Evolutionary conservation across 164 flowering plant genomes (phyloP).

Genomic region (Litsea cubeba): DNA sequence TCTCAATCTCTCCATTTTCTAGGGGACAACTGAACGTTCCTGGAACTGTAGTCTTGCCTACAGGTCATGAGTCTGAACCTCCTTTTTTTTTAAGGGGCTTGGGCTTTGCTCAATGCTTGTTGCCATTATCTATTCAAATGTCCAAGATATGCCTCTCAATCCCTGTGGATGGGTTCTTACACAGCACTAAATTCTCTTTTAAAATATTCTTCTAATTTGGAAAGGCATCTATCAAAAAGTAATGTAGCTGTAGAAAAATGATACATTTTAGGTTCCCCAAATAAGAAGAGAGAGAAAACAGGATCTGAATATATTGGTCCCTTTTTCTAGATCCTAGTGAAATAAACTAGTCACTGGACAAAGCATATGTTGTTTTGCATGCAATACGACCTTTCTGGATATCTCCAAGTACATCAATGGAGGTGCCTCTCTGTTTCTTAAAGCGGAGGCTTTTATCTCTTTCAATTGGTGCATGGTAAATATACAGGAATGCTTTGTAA

Average conservation of each 20-base stretch:
- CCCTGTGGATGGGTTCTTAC: neutral
- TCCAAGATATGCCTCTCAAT: neutral
- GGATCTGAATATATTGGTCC: neutral
- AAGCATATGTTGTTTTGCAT: neutral
- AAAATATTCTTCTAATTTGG: neutral
- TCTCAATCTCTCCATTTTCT: neutral
- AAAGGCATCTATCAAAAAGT: too few species aligned
- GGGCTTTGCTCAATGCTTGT: neutral
- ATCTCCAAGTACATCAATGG: neutral
- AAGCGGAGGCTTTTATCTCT: neutral
- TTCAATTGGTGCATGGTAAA: neutral
- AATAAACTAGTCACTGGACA: neutral
- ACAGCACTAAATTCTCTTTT: neutral
- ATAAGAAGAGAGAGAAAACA: neutral
- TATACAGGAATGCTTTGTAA: neutral
- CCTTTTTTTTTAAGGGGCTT: neutral
- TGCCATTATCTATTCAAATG: neutral
- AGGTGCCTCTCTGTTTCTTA: neutral
- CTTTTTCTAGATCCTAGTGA: too few species aligned
- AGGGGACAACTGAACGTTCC: neutral
- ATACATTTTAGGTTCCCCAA: neutral
- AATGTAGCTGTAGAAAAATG: too few species aligned
- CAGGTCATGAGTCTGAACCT: neutral
- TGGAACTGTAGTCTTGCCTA: neutral
- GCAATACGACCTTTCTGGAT: neutral